Evolutionary conservation across 2,329 filamentous ascomycete species (phyloP).

Genomic region (Chaetomiaceae sp.): DNA sequence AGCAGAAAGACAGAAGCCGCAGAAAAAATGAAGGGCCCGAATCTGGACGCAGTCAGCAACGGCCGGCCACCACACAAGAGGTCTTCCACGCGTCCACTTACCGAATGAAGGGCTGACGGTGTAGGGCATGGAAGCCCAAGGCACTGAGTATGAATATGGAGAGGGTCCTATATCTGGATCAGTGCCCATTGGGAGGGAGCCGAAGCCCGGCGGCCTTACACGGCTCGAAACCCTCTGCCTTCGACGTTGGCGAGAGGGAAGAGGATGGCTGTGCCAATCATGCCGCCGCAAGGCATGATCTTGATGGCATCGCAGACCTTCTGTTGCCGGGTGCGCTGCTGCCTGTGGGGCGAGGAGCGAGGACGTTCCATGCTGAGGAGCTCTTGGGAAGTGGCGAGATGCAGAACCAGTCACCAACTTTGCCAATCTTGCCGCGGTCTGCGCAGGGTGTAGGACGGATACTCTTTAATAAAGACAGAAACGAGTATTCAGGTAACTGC

Average conservation of each 20-base stretch:
- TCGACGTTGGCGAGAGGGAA: slow-evolving; percentile 22
- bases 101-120: slow-evolving; percentile 21
- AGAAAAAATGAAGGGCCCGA: slow-evolving; percentile 20
- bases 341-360: background rate
- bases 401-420: background rate
- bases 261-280: slow-evolving; percentile 24
- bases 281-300: slow-evolving; percentile 20
- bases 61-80: background rate
- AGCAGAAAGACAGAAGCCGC: slow-evolving; percentile 20
- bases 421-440: background rate
- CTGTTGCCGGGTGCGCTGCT: background rate
- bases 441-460: background rate
- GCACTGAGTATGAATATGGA: slow-evolving; percentile 19
- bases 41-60: slow-evolving; percentile 17
- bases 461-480: too few relatives aligned
- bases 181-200: slow-evolving; percentile 2
- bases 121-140: slow-evolving; percentile 18
- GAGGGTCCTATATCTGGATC: slow-evolving; percentile 18
- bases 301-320: slow-evolving; percentile 13
- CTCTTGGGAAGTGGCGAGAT: background rate
- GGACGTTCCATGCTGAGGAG: slow-evolving; percentile 2
- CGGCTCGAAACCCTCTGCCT: slow-evolving; percentile 17
- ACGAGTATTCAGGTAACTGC: too few relatives aligned
- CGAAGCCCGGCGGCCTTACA: slow-evolving; percentile 15
- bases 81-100: slow-evolving; percentile 3